These are phyloP conservation scores for Alternaria alternata DNA, from an alignment of 2,329 filamentous ascomycete species.

Conservation along the genomic window DNA sequence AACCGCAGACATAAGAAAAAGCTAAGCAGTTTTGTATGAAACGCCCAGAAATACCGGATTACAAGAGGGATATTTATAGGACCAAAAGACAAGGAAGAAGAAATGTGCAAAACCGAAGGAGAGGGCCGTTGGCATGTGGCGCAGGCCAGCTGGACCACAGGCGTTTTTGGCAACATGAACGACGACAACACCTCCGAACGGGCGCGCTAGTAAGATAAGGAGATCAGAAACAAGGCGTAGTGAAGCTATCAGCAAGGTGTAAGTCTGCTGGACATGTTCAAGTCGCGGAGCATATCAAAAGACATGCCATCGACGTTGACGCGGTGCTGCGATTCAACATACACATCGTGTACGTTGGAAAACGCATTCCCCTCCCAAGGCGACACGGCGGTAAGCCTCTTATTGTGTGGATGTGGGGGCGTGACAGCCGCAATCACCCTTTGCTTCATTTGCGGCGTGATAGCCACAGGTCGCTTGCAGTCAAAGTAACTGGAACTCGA, in stretches of 20 bases:
- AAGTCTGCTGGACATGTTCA: conserved; percentile 30
- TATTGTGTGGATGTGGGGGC: conserved; percentile 28
- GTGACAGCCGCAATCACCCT: conserved; percentile 44
- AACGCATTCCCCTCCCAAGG: conserved; percentile 44
- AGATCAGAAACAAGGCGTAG: not conserved
- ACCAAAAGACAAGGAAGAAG: conserved; percentile 22
- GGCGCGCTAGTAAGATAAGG: conserved; percentile 26
- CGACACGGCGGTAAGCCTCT: conserved; percentile 41
- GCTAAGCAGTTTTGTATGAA: not conserved
- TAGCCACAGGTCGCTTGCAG: conserved; percentile 34
- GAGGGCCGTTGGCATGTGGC: conserved; percentile 14
- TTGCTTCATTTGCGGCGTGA: conserved; percentile 35
- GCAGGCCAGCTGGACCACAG: conserved; percentile 39
- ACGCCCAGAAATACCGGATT: conserved; percentile 21
- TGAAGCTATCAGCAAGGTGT: conserved; percentile 35
- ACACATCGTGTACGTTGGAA: conserved; percentile 42
- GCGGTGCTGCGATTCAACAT: conserved; percentile 43
- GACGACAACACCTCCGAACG: conserved; percentile 7
- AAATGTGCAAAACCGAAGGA: conserved; percentile 3
- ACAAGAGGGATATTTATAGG: conserved; percentile 24
- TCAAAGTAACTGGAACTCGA: conserved; percentile 47
- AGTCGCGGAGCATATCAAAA: conserved; percentile 46
- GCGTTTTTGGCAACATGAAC: conserved; percentile 3
- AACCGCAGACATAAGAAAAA: conserved; percentile 12
- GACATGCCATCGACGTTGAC: conserved; percentile 48